phyloP scores from a whole-genome alignment of 805 yeast species.

The Teunomyces pallodes region DNA sequence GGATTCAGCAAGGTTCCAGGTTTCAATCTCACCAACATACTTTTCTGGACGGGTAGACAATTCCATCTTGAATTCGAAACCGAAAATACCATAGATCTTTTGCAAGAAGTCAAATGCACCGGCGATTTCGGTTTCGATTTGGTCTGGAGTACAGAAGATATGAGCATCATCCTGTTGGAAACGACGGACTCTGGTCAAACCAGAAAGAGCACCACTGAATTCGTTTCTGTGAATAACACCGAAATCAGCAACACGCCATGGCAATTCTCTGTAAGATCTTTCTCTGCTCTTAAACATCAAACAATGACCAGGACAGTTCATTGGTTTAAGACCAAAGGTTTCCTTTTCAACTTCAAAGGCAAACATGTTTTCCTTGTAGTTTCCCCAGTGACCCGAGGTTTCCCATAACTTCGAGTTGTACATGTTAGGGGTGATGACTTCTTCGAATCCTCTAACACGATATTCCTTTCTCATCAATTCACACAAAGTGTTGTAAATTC shows the following conservation, averaged over 20 bases:
- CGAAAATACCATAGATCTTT: conserved; percentile 84
- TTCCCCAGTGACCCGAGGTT: conserved; percentile 98
- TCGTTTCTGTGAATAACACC: conserved; percentile 98
- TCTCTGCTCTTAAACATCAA: conserved; percentile 87
- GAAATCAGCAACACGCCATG: conserved; percentile 98
- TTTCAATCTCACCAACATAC: conserved; percentile 88
- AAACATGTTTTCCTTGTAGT: conserved; percentile 97
- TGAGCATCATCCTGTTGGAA: conserved; percentile 99
- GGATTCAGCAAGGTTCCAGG: conserved; percentile 90
- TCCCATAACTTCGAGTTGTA: conserved; percentile 97
- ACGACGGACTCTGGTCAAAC: conserved; percentile 93
- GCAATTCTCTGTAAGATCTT: conserved; percentile 93
- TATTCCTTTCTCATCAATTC: conserved; percentile 81
- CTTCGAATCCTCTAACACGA: conserved; percentile 92
- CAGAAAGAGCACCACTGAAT: conserved; percentile 88
- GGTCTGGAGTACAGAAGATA: conserved; percentile 91
- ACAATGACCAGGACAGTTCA: conserved; percentile 93
- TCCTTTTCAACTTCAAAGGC: conserved; percentile 96
- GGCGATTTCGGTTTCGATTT: conserved; percentile 81
- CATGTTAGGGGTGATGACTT: conserved; percentile 99
- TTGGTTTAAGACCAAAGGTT: conserved; percentile 89
- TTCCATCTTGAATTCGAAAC: conserved; percentile 95
- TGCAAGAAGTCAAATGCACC: conserved; percentile 83
- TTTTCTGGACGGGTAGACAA: conserved; percentile 96
- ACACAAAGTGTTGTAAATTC: conserved; percentile 87